Conservation (phyloP, 805 yeast species). For the Wickerhamiella domercqiae region DNA sequence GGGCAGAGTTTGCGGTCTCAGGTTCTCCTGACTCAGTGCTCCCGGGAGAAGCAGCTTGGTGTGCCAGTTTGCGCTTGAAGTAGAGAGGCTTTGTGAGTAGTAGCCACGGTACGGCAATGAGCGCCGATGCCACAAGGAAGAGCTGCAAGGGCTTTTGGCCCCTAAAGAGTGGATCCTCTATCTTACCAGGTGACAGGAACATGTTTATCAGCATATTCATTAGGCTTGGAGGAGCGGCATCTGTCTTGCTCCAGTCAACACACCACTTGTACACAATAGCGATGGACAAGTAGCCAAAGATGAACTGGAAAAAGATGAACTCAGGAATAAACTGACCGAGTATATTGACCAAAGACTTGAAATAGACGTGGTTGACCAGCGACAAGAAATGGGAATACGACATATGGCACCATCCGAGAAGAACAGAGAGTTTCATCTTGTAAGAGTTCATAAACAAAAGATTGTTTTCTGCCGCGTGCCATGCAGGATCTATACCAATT, state of each 20-base stretch:
- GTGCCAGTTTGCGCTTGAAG: conserved; percentile 34
- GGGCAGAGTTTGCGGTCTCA: conserved; percentile 24
- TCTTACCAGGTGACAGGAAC: conserved; percentile 85
- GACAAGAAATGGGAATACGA: conserved; percentile 76
- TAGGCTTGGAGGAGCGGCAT: conserved; percentile 76
- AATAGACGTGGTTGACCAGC: conserved; percentile 58
- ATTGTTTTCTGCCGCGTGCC: conserved; percentile 96
- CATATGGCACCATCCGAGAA: conserved; percentile 95
- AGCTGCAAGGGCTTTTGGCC: conserved; percentile 73
- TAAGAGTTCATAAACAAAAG: conserved; percentile 84
- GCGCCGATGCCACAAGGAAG: conserved; percentile 55
- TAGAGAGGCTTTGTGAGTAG: conserved; percentile 70
- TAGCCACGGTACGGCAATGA: conserved; percentile 86
- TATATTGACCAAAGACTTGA: conserved; percentile 60
- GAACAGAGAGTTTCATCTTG: conserved; percentile 89
- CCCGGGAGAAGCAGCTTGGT: conserved; percentile 1
- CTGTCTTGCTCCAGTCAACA: conserved; percentile 73
- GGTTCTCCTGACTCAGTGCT: conserved; percentile 12
- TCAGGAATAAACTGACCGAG: conserved; percentile 93
- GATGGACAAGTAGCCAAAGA: conserved; percentile 80
- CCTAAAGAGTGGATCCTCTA: conserved; percentile 62
- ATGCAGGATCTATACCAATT: conserved; percentile 80
- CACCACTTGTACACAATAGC: conserved; percentile 89
- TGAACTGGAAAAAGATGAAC: conserved; percentile 84
- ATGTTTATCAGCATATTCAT: conserved; percentile 88